Conservation (phyloP, 306 rosid species). For the Bauhinia variegata region DNA sequence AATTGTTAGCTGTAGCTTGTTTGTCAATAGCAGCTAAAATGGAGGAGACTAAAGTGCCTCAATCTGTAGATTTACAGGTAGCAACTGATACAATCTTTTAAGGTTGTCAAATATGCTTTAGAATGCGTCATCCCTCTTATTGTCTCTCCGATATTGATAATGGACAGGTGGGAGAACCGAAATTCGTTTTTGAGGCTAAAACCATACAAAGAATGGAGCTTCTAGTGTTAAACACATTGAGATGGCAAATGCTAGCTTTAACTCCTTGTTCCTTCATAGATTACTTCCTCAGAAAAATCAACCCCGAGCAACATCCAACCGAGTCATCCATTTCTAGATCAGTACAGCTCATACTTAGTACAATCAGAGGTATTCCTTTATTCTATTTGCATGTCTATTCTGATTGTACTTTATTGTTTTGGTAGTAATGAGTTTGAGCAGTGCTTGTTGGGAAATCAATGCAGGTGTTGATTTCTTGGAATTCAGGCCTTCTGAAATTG, state of each 20-base stretch:
- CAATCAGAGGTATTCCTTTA: slow-evolving; percentile 50
- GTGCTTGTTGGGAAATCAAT: slow-evolving; percentile 46
- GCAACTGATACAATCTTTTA: slow-evolving; percentile 17
- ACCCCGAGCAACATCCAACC: slow-evolving; percentile 29
- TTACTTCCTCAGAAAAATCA: slow-evolving; percentile 60
- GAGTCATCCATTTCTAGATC: slow-evolving; percentile 44
- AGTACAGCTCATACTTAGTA: slow-evolving; percentile 50
- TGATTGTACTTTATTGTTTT: slow-evolving; percentile 26
- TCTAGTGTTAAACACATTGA: slow-evolving; percentile 57
- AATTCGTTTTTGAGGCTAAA: slow-evolving; percentile 58
- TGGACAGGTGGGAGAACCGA: slow-evolving; percentile 62
- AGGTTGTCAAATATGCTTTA: slow-evolving; percentile 27
- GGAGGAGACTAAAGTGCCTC: slow-evolving; percentile 63
- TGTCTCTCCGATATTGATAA: slow-evolving; percentile 9
- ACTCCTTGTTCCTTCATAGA: slow-evolving; percentile 73
- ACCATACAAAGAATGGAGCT: slow-evolving; percentile 70
- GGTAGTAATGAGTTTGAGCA: slow-evolving; percentile 46
- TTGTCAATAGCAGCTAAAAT: slow-evolving; percentile 70
- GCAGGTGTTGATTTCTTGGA: slow-evolving; percentile 89
- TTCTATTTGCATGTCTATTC: slow-evolving; percentile 28
- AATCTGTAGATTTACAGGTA: slow-evolving; percentile 61
- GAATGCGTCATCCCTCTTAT: slow-evolving; percentile 7
- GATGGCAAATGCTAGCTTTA: slow-evolving; percentile 76
- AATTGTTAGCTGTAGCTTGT: slow-evolving; percentile 73
- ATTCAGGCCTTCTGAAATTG: slow-evolving; percentile 83